Evolutionary conservation across 306 rosid species (phyloP).

Genomic region (Luffa acutangula): DNA sequence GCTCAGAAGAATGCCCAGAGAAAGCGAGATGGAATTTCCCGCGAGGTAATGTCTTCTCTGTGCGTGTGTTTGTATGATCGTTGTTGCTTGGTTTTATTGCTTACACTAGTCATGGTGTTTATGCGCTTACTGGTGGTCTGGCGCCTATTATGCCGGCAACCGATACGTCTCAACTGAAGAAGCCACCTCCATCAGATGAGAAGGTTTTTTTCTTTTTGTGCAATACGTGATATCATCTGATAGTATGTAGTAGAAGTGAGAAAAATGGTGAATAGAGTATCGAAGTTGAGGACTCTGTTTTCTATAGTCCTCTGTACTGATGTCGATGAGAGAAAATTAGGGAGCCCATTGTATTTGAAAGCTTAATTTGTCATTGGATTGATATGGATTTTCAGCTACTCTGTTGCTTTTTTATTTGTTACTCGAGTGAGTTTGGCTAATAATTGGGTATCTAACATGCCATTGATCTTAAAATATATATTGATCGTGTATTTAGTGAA

Average conservation of each 20-base stretch:
- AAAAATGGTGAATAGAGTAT: not conserved
- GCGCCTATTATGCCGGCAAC: constrained; percentile 76
- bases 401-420: not conserved
- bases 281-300: not conserved
- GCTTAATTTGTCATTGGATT: not conserved
- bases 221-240: not conserved
- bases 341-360: not conserved
- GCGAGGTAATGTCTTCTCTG: constrained; percentile 43
- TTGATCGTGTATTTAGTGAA: not conserved
- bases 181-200: constrained; percentile 54
- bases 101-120: constrained; percentile 19
- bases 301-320: too few species aligned
- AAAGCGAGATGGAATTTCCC: constrained; percentile 97
- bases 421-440: not conserved
- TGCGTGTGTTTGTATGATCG: not conserved
- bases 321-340: not conserved
- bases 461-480: not conserved
- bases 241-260: not conserved
- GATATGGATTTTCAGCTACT: not conserved
- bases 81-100: not conserved
- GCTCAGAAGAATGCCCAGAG: constrained; percentile 83
- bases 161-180: constrained; percentile 62
- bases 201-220: constrained; percentile 34
- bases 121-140: constrained; percentile 88
- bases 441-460: not conserved